Evolutionary conservation across 306 rosid species (phyloP), one percentile per base, ranked within the genome.

Genomic region (Rosa multiflora): DNA sequence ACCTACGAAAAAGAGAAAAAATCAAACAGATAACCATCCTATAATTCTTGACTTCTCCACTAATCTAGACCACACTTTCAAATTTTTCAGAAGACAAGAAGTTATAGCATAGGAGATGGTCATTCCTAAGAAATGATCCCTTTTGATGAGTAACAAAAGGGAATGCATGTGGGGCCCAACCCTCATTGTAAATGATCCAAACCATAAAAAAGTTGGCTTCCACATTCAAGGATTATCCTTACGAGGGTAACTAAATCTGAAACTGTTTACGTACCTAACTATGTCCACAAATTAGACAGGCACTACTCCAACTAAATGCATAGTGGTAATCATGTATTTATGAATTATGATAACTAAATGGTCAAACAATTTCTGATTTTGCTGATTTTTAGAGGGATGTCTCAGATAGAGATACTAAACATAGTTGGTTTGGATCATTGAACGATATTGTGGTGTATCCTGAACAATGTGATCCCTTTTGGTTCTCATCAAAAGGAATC

Each of bases 21-120:
- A 73, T 3, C n/a, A 53, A 55, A 53, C 12, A 73, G 48, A 55
- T 67, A 56, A 58, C 56, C 63, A 68, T 40, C 37, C 40, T 46
- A 47, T 11, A 43, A 46, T 49, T 18, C 43, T n/a, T 21, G 21
- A 70, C 59, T 74, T 26, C 15, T 63, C 69, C 75, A 67, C 40
- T 26, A 68, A 15, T 46, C 40, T 58, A 67, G 76, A 75, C 8
- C 49, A 76, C 52, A 14, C 78, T 61, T 47, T 17, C 17, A 23
- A 40, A 37, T 12, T 3, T 4, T 21, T 43, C 12, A 61, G 37
- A 23, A 35, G 64, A 58, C 61, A 6, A 49, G 59, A 62, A 48
- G 63, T 23, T 51, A 35, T 20, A 26, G 67, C 39, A 29, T 32
- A 2, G 0, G 40, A 12, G 4, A 64, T 13, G 21, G 21, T 7